Evolutionary conservation across 257 asterid genomes (phyloP).

Genomic region (Solanum lycopersicoides): DNA sequence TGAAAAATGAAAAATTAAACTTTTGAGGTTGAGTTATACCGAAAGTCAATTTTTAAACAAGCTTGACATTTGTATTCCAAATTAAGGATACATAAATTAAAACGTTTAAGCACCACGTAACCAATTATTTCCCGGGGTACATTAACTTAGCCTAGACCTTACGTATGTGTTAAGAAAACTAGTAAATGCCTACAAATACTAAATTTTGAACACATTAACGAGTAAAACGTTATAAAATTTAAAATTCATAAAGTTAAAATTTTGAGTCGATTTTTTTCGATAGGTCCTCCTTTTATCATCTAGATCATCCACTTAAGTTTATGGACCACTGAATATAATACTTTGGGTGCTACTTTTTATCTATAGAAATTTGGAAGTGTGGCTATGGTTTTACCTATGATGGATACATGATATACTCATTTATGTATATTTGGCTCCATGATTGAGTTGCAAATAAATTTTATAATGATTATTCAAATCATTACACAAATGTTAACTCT

Average conservation of each 20-base stretch:
- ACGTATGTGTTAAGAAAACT: background rate
- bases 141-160: background rate
- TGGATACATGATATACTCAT: background rate
- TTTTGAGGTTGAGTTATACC: background rate
- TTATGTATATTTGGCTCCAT: background rate
- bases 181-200: background rate
- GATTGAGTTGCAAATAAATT: background rate
- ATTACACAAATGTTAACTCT: background rate
- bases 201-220: background rate
- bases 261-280: background rate
- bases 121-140: background rate
- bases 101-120: background rate
- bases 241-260: background rate
- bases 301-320: background rate
- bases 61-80: no score
- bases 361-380: background rate
- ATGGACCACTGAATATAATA: background rate
- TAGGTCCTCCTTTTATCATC: background rate
- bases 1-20: no score
- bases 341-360: background rate
- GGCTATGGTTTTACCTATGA: background rate
- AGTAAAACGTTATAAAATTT: background rate
- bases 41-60: no score
- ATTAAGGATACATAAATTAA: background rate
- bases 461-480: background rate